phyloP scores from a whole-genome alignment of 1,284 basidiomycete genomes.

The Irpex sp. region DNA sequence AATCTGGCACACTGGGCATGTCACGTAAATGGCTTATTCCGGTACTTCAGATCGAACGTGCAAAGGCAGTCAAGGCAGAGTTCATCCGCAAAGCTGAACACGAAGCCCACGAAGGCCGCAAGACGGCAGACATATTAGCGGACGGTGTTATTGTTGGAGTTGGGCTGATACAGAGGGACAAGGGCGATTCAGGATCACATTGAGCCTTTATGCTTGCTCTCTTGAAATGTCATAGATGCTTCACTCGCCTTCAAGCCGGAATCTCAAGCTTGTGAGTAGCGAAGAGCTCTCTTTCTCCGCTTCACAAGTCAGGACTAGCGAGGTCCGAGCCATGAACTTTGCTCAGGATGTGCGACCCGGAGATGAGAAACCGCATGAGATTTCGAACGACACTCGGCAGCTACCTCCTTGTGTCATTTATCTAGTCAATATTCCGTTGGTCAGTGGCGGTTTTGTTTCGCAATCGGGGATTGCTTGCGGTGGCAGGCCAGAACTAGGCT shows the following conservation, averaged over 20 bases:
- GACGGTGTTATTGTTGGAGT: conserved; percentile 74
- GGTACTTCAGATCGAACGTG: conserved; percentile 60
- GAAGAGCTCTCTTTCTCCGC: neutral
- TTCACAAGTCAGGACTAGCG: neutral
- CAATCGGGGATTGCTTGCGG: neutral
- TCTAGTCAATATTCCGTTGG: neutral
- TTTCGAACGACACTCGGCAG: too few species aligned
- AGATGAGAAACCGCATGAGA: too few species aligned
- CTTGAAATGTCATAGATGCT: neutral
- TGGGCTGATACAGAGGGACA: conserved; percentile 64
- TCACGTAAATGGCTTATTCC: conserved; percentile 4
- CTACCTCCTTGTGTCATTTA: too few species aligned
- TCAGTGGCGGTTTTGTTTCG: neutral
- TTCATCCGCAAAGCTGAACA: conserved; percentile 68
- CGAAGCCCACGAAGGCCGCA: conserved; percentile 65
- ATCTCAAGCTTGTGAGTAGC: neutral
- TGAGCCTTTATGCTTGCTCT: neutral
- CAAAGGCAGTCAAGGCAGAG: conserved; percentile 70
- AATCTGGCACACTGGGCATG: conserved; percentile 4
- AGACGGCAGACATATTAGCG: conserved; percentile 69
- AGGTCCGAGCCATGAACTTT: too few species aligned
- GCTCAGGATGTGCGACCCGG: too few species aligned
- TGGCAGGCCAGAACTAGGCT: too few species aligned
- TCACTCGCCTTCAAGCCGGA: neutral
- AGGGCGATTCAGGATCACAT: conserved; percentile 14